Evolutionary conservation across 805 yeast species (phyloP), one percentile per base, ranked within the genome.

Genomic region (Saturnispora serradocipensis): DNA sequence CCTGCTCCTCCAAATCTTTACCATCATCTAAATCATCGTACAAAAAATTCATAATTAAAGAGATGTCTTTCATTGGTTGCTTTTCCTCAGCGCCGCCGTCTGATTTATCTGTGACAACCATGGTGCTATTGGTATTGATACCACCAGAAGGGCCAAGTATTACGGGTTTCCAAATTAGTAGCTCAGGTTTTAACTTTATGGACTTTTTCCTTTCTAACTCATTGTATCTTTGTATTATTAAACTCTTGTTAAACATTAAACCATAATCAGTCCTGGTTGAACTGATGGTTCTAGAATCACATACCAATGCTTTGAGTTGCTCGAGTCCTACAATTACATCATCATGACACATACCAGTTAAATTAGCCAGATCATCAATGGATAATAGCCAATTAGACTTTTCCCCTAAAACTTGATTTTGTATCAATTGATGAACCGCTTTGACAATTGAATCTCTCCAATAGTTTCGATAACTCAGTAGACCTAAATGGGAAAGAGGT

Each of bases 301-400:
- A 48, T 1, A 78, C 68, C 22, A 93, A 69, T 8, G 84, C 81
- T 25, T 79, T 74, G 28, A 91, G 67, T 52, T 82, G 84, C 65
- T 93, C 99, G 22, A 93, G 70, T 0, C 95, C 96, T 45, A 86
- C 86, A 5, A 91, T 75, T 0, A 90, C 88, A 67, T 93, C 98
- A 13, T 91, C 84, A 8, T 85, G 76, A 2, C 77, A 82, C 90
- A 93, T 86, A 0, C 97, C 97, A 0, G 97, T 87, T 11, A 78
- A 61, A 51, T 76, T 77, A 4, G 90, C 72, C 18, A 91, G 61
- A 48, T 75, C 81, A 22, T 80, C 77, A 15, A 91, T 74, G 0
- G 90, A 77, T 1, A 81, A 49, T 20, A 32, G 27, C 38, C 45
- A 43, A 2, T 30, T 32, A 3, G 16, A 20, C 11, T 43, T 20